Conservation (phyloP, 2,329 filamentous ascomycete genomes). For the Leptographium galeiforme region DNA sequence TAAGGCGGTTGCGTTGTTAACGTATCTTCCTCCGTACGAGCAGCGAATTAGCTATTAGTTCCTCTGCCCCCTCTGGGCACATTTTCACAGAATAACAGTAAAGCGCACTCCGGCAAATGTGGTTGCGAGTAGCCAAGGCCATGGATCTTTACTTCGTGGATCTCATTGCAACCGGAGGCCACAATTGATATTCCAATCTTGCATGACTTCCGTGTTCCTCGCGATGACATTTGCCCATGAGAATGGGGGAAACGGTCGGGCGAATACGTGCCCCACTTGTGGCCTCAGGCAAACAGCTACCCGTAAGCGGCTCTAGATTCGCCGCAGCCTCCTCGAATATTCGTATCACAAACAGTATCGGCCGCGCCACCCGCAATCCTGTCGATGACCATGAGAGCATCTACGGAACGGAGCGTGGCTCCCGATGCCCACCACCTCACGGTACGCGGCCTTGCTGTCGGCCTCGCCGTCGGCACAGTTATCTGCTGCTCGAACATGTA, state of each 20-base stretch:
- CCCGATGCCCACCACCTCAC: slow-evolving; percentile 58
- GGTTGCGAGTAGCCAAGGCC: too few relatives aligned
- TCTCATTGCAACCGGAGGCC: too few relatives aligned
- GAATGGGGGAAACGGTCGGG: background rate
- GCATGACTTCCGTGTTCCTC: too few relatives aligned
- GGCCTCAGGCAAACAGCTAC: background rate
- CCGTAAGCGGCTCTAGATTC: background rate
- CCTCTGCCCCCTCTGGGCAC: background rate
- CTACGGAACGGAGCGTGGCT: background rate
- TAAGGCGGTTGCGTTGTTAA: background rate
- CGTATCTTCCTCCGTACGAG: background rate
- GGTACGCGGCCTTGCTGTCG: slow-evolving; percentile 62
- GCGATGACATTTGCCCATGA: too few relatives aligned
- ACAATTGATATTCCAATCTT: too few relatives aligned
- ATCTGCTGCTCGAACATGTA: slow-evolving; percentile 98
- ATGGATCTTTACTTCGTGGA: too few relatives aligned
- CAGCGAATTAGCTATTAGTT: too few relatives aligned
- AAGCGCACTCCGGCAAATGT: too few relatives aligned
- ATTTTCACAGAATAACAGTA: background rate
- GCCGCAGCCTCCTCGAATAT: background rate
- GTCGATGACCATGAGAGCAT: slow-evolving; percentile 3
- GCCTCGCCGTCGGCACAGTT: slow-evolving; percentile 71
- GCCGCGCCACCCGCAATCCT: background rate
- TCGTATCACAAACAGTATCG: background rate
- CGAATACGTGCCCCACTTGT: background rate